Evolutionary conservation across 495 filamentous ascomycete species (phyloP), one percentile per base, ranked within the genome.

Genomic region (Neurospora intermedia): DNA sequence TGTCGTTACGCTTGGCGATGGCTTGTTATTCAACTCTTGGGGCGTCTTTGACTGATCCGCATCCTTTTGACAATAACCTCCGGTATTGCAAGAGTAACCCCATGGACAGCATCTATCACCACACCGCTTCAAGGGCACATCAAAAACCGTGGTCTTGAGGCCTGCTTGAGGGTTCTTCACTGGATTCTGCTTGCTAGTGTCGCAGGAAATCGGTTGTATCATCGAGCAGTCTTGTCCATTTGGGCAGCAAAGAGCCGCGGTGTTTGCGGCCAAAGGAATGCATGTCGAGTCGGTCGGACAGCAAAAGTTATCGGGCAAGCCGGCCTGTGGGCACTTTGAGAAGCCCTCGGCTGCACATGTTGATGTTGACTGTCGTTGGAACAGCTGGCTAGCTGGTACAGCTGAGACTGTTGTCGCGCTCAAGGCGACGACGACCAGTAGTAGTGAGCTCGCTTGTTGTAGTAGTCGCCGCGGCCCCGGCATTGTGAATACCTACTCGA

Each of bases 201-300:
- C 88, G 83, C 94, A 97, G 41, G 85, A 85, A 70, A 96, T 90
- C 7, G 93, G 85, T 74, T 85, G 74, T 73, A 97, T 94, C 46
- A 81, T 86, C 41, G 81, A 73, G 82, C 94, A 97, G 76, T 85
- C 83, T 15, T 77, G 73, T 3, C 88, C 89, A 4, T 81, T 72
- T 9, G 92, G 93, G 79, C 94, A 97, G 84, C 94, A 97, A 23
- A 97, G 85, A 5, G 90, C 85, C 1, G 93, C 91, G 15, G 87
- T 92, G 42, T 83, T 85, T 59, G 82, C 86, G 72, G 93, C 92
- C 42, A 96, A 83, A 40, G 84, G 76, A 46, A 90, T 79, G 78
- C 94, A 97, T 27, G 80, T 88, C n/a, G 87, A 82, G 4, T 79
- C 81, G 20, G 84, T 76, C 9, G 88, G 82, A 80, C 94, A 97